phyloP scores from a whole-genome alignment of 2,329 filamentous ascomycete genomes.

The Ambrosiella cleistominuta region DNA sequence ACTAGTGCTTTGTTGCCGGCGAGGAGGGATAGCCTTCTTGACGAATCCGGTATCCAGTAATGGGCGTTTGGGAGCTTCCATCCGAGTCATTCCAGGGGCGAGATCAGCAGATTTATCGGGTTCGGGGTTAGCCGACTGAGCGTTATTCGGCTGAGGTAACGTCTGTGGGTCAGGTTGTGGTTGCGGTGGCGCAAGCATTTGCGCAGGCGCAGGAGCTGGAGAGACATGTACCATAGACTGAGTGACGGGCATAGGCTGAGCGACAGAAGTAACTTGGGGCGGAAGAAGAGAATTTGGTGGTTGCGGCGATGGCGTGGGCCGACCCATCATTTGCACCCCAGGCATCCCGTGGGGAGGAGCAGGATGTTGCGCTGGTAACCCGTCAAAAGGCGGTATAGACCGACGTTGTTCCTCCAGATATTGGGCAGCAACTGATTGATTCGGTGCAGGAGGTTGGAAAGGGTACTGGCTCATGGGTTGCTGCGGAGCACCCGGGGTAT shows the following conservation, averaged over 20 bases:
- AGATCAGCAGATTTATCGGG: slow-evolving; percentile 33
- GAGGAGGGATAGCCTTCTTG: slow-evolving; percentile 49
- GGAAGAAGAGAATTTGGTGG: slow-evolving; percentile 37
- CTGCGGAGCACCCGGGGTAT: slow-evolving; percentile 14
- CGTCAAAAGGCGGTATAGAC: slow-evolving; percentile 35
- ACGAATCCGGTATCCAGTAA: slow-evolving; percentile 27
- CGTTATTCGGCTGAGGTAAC: slow-evolving; percentile 15
- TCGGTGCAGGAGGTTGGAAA: slow-evolving; percentile 22
- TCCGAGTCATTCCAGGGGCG: slow-evolving; percentile 29
- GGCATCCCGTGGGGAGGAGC: slow-evolving; percentile 19
- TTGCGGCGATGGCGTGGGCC: slow-evolving; percentile 41
- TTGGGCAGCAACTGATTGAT: slow-evolving; percentile 36
- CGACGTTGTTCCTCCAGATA: slow-evolving; percentile 64
- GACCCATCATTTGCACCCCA: slow-evolving; percentile 20
- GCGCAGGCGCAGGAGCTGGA: slow-evolving; percentile 34
- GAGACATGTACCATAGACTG: slow-evolving; percentile 32
- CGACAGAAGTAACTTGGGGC: slow-evolving; percentile 17
- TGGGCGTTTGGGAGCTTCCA: slow-evolving; percentile 23
- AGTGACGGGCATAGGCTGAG: slow-evolving; percentile 11
- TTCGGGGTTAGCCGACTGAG: slow-evolving; percentile 29
- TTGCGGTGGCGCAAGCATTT: slow-evolving; percentile 19
- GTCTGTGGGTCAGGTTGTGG: slow-evolving; percentile 26
- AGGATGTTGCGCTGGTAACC: slow-evolving; percentile 31
- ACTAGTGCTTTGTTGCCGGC: slow-evolving; percentile 44
- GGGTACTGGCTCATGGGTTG: slow-evolving; percentile 6